phyloP scores from a whole-genome alignment of 257 asterid species.

The Penstemon eatonii region DNA sequence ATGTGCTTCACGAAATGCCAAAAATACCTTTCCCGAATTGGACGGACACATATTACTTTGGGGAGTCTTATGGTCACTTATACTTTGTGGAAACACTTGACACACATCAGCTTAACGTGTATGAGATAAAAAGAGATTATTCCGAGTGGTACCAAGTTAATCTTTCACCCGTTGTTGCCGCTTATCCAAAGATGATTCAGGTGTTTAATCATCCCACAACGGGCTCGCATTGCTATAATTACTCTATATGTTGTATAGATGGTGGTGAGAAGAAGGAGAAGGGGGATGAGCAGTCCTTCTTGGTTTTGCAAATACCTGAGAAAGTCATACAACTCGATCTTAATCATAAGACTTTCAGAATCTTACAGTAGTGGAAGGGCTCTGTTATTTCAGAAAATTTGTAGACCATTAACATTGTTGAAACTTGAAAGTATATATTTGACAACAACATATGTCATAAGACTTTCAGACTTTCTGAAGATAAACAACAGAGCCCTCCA shows the following conservation, averaged over 20 bases:
- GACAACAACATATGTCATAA: background rate
- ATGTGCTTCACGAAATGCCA: constrained; percentile 1
- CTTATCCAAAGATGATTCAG: constrained; percentile 9
- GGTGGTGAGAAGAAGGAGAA: background rate
- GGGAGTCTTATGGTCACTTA: constrained; percentile 33
- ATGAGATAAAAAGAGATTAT: constrained; percentile 32
- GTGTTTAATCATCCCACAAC: background rate
- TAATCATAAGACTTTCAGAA: constrained; percentile 3
- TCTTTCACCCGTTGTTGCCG: constrained; percentile 9
- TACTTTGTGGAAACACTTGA: constrained; percentile 5
- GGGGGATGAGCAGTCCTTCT: background rate
- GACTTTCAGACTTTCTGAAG: too few relatives aligned
- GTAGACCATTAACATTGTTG: too few relatives aligned
- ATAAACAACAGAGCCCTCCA: too few relatives aligned
- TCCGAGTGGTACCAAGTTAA: constrained; percentile 32
- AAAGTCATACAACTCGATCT: constrained; percentile 14
- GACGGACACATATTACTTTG: constrained; percentile 8
- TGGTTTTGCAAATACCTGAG: constrained; percentile 22
- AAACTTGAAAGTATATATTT: too few relatives aligned
- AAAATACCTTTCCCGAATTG: background rate
- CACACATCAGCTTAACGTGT: constrained; percentile 7
- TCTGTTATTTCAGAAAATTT: background rate
- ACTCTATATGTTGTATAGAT: background rate
- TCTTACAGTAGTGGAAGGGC: background rate
- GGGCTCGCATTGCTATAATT: background rate